These are phyloP conservation scores for Fagopyrum tataricum DNA, from an alignment of 148 eudicot genomes.

Conservation along the genomic window DNA sequence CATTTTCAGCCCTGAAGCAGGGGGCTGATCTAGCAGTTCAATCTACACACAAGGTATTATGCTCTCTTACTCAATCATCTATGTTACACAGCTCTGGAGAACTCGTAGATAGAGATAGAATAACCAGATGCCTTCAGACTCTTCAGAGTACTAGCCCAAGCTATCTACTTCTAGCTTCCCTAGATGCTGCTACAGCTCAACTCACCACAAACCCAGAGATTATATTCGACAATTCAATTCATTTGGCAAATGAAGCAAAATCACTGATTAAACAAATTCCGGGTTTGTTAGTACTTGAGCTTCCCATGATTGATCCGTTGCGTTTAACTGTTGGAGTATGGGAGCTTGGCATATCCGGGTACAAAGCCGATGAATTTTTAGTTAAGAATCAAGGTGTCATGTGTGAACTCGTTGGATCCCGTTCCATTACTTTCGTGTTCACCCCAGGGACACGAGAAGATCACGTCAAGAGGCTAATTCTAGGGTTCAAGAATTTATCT, in stretches of 20 bases:
- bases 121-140: constrained; percentile 61
- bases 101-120: constrained; percentile 43
- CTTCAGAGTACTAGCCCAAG: constrained; percentile 80
- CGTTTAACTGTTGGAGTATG: constrained; percentile 45
- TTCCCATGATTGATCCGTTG: constrained; percentile 48
- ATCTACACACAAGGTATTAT: constrained; percentile 79
- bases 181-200: constrained; percentile 69
- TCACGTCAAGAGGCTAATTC: constrained; percentile 44
- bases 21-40: constrained; percentile 69
- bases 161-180: constrained; percentile 59
- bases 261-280: constrained; percentile 32
- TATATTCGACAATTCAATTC: constrained; percentile 36
- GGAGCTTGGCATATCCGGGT: constrained; percentile 51
- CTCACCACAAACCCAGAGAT: constrained; percentile 29
- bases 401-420: constrained; percentile 49
- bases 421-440: constrained; percentile 50
- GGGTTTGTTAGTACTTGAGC: constrained; percentile 39
- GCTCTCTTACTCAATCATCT: constrained; percentile 75
- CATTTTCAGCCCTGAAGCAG: constrained; percentile 58
- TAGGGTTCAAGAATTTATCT: constrained; percentile 52
- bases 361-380: constrained; percentile 54
- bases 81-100: constrained; percentile 61
- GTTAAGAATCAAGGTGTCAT: constrained; percentile 42
- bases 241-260: constrained; percentile 42
- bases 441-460: constrained; percentile 58